Evolutionary conservation across 2,329 filamentous ascomycete genomes (phyloP).

Genomic region (Aspergillus sp.): DNA sequence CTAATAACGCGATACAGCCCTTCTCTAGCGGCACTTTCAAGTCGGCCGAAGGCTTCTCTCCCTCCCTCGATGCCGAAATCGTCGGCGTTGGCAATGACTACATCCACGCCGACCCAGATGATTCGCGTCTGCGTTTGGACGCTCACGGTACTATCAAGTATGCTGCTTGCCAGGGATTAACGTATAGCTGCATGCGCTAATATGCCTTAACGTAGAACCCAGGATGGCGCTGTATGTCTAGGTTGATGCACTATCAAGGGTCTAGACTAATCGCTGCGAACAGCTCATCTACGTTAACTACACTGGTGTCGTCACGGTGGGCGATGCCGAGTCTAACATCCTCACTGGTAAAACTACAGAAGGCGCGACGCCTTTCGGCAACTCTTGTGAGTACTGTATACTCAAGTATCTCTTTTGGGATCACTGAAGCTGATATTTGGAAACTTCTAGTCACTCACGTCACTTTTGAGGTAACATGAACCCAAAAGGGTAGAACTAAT

Average conservation of each 20-base stretch:
- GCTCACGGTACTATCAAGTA: conserved; percentile 43
- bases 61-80: conserved; percentile 38
- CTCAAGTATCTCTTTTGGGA: background rate
- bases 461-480: background rate
- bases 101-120: conserved; percentile 42
- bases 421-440: conserved; percentile 5
- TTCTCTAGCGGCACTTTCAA: conserved; percentile 40
- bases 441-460: conserved; percentile 5
- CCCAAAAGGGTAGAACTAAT: background rate
- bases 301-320: conserved; percentile 40
- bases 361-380: conserved; percentile 38
- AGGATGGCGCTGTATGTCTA: conserved; percentile 32
- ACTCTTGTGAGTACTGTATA: conserved; percentile 40
- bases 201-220: conserved; percentile 24
- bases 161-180: background rate
- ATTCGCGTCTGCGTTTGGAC: conserved; percentile 40
- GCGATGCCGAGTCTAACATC: conserved; percentile 33
- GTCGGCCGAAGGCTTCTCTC: conserved; percentile 35
- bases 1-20: conserved; percentile 27
- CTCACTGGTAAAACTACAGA: conserved; percentile 32
- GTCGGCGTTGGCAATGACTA: conserved; percentile 43
- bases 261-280: background rate
- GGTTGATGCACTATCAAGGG: background rate
- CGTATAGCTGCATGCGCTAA: background rate
- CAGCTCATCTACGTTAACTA: conserved; percentile 43